A percentile compares a stretch with the other conserved stretches of the same genome.
Evolutionary conservation across 2,329 filamentous ascomycete species (phyloP).

Genomic region (Aspergillus transmontanensis): DNA sequence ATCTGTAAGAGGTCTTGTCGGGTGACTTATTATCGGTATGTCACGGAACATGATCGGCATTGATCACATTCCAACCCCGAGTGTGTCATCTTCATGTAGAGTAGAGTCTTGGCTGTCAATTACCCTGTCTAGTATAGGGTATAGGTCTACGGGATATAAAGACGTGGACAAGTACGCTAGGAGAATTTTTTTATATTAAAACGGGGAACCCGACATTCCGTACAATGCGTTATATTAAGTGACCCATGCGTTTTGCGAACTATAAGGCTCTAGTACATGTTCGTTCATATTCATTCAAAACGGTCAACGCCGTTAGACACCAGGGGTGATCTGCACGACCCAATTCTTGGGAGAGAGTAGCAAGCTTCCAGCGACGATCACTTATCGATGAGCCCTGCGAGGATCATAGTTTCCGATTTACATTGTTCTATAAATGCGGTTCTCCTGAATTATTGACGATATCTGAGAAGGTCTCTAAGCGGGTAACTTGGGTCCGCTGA

Average conservation of each 20-base stretch:
- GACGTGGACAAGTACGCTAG: not conserved
- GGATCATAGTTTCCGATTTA: not conserved
- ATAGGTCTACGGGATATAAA: slow-evolving; percentile 2
- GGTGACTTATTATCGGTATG: not conserved
- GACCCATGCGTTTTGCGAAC: not conserved
- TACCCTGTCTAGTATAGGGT: slow-evolving; percentile 1
- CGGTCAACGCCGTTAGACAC: slow-evolving; percentile 7
- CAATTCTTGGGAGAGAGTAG: slow-evolving; percentile 10
- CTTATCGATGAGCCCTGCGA: not conserved
- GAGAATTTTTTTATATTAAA: slow-evolving; percentile 3
- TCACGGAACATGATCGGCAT: slow-evolving; percentile 6
- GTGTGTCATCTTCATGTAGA: not conserved
- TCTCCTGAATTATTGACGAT: not conserved
- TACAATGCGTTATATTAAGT: not conserved
- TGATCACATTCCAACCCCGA: slow-evolving; percentile 5
- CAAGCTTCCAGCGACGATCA: slow-evolving; percentile 11
- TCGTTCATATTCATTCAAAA: not conserved
- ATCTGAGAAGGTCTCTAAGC: not conserved
- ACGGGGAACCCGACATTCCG: not conserved
- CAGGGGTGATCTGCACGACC: slow-evolving; percentile 13
- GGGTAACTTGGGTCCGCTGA: not conserved
- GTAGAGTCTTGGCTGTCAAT: not conserved
- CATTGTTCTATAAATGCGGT: not conserved
- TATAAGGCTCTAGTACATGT: not conserved
- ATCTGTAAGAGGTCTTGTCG: not conserved